These are phyloP conservation scores for Penicillium flavigenum DNA, from an alignment of 495 filamentous ascomycete genomes.

Conservation along the genomic window DNA sequence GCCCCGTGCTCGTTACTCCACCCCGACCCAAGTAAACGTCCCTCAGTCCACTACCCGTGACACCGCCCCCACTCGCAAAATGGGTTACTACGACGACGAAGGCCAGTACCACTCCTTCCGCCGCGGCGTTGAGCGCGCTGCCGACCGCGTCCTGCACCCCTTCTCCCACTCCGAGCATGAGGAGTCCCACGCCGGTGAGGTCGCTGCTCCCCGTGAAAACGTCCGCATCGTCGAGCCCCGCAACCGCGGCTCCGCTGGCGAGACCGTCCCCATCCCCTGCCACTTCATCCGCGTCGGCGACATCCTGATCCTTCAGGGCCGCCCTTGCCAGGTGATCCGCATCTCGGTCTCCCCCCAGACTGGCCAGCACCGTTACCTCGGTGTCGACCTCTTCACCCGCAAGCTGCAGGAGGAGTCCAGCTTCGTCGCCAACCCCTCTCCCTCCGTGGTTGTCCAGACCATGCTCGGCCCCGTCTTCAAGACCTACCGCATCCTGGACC, in stretches of 20 bases:
- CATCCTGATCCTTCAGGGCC: conserved; percentile 97
- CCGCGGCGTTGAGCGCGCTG: conserved; percentile 78
- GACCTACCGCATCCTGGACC: conserved; percentile 99
- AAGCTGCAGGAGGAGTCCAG: conserved; percentile 98
- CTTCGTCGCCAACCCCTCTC: conserved; percentile 94
- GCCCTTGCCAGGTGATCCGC: conserved; percentile 99
- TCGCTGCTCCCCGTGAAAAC: conserved; percentile 44
- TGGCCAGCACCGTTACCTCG: conserved; percentile 98
- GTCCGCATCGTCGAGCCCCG: conserved; percentile 57
- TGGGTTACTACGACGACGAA: conserved; percentile 99
- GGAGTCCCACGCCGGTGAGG: conserved; percentile 55
- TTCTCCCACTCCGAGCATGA: conserved; percentile 60
- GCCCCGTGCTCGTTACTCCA: conserved; percentile 44
- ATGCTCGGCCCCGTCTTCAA: conserved; percentile 99
- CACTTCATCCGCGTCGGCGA: conserved; percentile 99
- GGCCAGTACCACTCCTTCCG: conserved; percentile 94
- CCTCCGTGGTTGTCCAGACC: conserved; percentile 96
- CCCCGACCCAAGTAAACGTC: conserved; percentile 37
- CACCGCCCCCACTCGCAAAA: conserved; percentile 56
- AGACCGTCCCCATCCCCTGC: conserved; percentile 97
- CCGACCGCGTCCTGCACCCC: conserved; percentile 75
- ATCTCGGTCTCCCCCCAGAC: conserved; percentile 98
- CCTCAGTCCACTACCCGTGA: conserved; percentile 37
- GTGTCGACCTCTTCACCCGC: conserved; percentile 99
- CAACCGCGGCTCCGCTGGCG: conserved; percentile 51